Conservation (phyloP, 345 rosid genomes). For the Linum tenue region DNA sequence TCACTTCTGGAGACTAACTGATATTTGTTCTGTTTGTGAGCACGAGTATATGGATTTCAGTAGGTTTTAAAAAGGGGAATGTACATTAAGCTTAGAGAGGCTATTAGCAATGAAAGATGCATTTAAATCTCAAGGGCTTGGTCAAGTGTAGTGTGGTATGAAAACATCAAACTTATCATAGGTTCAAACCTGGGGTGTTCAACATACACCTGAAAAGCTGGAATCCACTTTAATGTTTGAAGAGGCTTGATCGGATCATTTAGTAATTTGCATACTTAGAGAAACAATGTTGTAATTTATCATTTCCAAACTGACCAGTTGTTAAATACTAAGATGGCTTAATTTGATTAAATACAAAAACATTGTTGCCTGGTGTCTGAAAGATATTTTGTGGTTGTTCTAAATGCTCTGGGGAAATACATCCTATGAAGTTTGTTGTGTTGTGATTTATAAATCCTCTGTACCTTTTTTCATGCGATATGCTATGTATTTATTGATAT, state of each 20-base stretch:
- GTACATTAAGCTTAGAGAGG: neutral
- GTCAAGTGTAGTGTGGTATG: neutral
- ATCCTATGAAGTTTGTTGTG: neutral
- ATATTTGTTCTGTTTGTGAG: neutral
- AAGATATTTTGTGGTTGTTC: neutral
- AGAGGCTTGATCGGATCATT: too few relatives aligned
- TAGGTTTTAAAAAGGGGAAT: too few relatives aligned
- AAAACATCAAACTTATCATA: neutral
- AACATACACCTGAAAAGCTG: too few relatives aligned
- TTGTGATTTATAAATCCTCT: neutral
- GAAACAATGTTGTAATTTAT: too few relatives aligned
- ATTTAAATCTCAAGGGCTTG: neutral
- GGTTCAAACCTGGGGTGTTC: neutral
- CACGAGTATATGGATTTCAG: neutral
- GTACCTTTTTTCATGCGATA: neutral
- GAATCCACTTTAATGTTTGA: too few relatives aligned
- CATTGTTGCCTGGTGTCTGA: neutral
- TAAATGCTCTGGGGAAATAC: neutral
- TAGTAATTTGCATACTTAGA: too few relatives aligned
- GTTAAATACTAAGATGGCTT: too few relatives aligned
- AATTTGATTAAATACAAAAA: too few relatives aligned
- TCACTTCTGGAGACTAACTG: neutral
- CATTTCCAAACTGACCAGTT: too few relatives aligned
- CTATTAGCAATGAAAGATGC: too few relatives aligned
- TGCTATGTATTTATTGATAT: neutral